Percentiles rank a stretch among this genome's conserved stretches.
These are phyloP conservation scores for Aspergillus cejpii DNA, from an alignment of 2,329 filamentous ascomycete genomes.

Conservation along the genomic window DNA sequence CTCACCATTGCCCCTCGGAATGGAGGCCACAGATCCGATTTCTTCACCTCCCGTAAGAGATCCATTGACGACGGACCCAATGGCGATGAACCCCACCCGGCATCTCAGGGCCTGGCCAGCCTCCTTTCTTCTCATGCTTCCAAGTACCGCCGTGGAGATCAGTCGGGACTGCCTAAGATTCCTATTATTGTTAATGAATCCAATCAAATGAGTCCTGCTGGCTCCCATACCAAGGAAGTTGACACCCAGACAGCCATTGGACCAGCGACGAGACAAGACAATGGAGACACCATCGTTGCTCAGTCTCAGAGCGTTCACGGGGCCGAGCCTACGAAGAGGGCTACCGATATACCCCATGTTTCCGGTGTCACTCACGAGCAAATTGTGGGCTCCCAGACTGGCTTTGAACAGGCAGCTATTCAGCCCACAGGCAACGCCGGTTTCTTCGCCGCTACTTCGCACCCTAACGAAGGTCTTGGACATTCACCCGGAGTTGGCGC, in stretches of 20 bases:
- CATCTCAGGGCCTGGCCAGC: background rate
- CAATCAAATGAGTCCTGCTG: background rate
- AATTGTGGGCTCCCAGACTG: too few species aligned
- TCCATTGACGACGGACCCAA: slow-evolving; percentile 6
- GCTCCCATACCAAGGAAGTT: background rate
- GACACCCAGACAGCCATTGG: background rate
- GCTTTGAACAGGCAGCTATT: too few species aligned
- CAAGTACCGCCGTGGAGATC: slow-evolving; percentile 14
- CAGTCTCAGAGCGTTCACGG: background rate
- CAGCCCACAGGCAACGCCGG: too few species aligned
- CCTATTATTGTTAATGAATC: background rate
- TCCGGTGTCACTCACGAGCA: too few species aligned
- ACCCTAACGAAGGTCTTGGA: too few species aligned
- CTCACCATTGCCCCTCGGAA: slow-evolving; percentile 6
- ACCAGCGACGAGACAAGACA: background rate
- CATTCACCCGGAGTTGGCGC: background rate
- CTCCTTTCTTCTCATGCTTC: background rate
- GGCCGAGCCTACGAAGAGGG: too few species aligned
- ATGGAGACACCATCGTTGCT: background rate
- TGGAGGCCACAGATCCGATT: slow-evolving; percentile 9
- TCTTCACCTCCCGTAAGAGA: slow-evolving; percentile 12
- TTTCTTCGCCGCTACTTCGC: too few species aligned
- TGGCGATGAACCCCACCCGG: background rate
- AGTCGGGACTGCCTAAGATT: slow-evolving; percentile 1
- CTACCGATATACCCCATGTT: too few species aligned